Evolutionary conservation across 2,329 filamentous ascomycete genomes (phyloP).

Genomic region (Phoma herbarum): DNA sequence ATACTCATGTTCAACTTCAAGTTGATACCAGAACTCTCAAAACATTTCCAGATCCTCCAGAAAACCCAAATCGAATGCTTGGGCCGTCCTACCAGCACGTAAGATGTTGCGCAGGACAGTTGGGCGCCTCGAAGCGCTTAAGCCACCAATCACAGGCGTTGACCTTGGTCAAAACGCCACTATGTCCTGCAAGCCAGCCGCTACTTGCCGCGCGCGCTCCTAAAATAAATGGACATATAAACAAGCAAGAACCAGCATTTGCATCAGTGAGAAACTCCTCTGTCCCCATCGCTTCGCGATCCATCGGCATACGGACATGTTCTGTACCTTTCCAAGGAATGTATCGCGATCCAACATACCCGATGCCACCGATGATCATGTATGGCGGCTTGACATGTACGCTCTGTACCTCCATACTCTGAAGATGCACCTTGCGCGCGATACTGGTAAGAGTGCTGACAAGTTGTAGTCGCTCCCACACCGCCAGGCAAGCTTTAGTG

Average conservation of each 20-base stretch:
- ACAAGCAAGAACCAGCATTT: background rate
- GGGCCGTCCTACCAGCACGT: background rate
- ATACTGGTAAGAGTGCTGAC: background rate
- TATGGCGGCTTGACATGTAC: background rate
- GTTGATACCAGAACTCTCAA: background rate
- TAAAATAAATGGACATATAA: background rate
- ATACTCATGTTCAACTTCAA: background rate
- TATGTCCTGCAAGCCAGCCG: background rate
- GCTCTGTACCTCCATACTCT: no score
- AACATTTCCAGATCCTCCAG: background rate
- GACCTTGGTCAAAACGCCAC: background rate
- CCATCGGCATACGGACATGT: background rate
- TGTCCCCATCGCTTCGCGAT: background rate
- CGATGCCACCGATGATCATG: background rate
- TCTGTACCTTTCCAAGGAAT: background rate
- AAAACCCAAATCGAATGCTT: background rate
- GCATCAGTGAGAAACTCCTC: background rate
- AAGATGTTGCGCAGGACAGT: background rate
- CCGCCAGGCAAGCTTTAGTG: background rate
- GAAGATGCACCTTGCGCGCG: background rate
- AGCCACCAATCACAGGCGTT: background rate
- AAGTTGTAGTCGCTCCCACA: background rate
- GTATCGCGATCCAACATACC: background rate
- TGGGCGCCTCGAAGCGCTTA: background rate
- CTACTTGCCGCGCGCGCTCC: background rate